Percentiles rank a stretch among this genome's conserved stretches.
Evolutionary conservation across 768 basidiomycete species (phyloP).

Genomic region (Calocybe gangraenosa): DNA sequence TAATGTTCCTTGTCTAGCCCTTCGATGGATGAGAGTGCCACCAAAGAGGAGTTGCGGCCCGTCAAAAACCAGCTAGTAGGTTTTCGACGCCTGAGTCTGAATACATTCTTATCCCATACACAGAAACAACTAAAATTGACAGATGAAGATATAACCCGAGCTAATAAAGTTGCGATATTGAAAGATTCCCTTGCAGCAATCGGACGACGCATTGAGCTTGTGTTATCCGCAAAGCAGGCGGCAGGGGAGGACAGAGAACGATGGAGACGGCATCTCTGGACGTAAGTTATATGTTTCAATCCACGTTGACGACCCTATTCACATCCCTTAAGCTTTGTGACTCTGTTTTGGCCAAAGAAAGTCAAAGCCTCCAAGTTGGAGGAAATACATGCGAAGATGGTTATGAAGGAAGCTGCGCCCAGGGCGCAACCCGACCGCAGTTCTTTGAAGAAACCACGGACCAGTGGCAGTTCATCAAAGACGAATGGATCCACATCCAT

Average conservation of each 20-base stretch:
- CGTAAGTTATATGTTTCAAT: slow-evolving; percentile 51
- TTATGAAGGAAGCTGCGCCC: slow-evolving; percentile 78
- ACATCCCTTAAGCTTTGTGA: slow-evolving; percentile 66
- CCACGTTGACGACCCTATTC: slow-evolving; percentile 2
- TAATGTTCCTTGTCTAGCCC: slow-evolving; percentile 45
- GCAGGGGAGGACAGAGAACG: slow-evolving; percentile 80
- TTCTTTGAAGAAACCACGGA: slow-evolving; percentile 57
- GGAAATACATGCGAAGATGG: slow-evolving; percentile 96
- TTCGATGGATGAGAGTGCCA: slow-evolving; percentile 90
- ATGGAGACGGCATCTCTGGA: slow-evolving; percentile 96
- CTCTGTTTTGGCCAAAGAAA: slow-evolving; percentile 96
- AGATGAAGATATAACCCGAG: slow-evolving; percentile 89
- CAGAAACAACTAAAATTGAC: slow-evolving; percentile 95
- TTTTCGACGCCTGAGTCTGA: not conserved
- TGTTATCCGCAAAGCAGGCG: slow-evolving; percentile 70
- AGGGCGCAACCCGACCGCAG: slow-evolving; percentile 47
- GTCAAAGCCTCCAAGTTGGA: slow-evolving; percentile 91
- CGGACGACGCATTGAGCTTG: slow-evolving; percentile 84
- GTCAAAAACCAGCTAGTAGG: slow-evolving; percentile 93
- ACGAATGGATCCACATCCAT: slow-evolving; percentile 47
- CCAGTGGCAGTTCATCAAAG: slow-evolving; percentile 41
- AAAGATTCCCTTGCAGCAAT: slow-evolving; percentile 95
- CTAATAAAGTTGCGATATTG: slow-evolving; percentile 93
- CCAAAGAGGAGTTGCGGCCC: slow-evolving; percentile 93
- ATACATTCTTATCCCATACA: slow-evolving; percentile 6